These are phyloP conservation scores for Soucietia sequanensis DNA, from an alignment of 805 yeast genomes.

Conservation along the genomic window DNA sequence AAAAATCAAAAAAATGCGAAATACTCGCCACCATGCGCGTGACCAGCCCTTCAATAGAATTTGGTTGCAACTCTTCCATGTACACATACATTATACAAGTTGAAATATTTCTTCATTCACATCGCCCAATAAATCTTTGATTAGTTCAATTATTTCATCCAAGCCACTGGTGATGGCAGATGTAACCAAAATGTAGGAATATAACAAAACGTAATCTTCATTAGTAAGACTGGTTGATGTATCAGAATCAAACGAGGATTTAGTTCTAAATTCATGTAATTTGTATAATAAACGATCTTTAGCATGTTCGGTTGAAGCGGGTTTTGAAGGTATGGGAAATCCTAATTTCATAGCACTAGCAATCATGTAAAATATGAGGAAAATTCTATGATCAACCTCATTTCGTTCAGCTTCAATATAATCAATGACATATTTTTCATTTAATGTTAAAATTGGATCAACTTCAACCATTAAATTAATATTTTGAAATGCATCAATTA, in stretches of 20 bases:
- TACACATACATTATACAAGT: constrained; percentile 37
- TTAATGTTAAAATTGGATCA: constrained; percentile 51
- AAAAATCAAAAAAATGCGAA: too few species aligned
- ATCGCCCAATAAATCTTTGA: constrained; percentile 63
- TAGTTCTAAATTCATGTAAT: constrained; percentile 54
- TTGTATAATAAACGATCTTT: constrained; percentile 66
- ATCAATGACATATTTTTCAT: constrained; percentile 56
- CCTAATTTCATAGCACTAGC: constrained; percentile 75
- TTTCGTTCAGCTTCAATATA: constrained; percentile 56
- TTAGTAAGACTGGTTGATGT: constrained; percentile 48
- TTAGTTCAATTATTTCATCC: constrained; percentile 51
- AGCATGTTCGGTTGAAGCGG: constrained; percentile 76
- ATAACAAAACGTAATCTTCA: constrained; percentile 75
- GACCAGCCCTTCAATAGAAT: too few species aligned
- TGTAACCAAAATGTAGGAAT: constrained; percentile 72
- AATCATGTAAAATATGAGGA: constrained; percentile 73
- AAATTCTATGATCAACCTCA: constrained; percentile 71
- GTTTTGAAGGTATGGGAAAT: constrained; percentile 72
- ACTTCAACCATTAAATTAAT: constrained; percentile 65
- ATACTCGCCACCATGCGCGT: too few species aligned
- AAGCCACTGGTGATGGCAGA: constrained; percentile 65
- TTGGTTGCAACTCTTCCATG: too few species aligned
- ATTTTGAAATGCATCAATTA: constrained; percentile 74
- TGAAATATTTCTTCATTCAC: constrained; percentile 62
- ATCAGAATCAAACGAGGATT: constrained; percentile 15